Evolutionary conservation across 345 rosid genomes (phyloP), one percentile per base, ranked within the genome.

Genomic region (Moricandia moricandioides): DNA sequence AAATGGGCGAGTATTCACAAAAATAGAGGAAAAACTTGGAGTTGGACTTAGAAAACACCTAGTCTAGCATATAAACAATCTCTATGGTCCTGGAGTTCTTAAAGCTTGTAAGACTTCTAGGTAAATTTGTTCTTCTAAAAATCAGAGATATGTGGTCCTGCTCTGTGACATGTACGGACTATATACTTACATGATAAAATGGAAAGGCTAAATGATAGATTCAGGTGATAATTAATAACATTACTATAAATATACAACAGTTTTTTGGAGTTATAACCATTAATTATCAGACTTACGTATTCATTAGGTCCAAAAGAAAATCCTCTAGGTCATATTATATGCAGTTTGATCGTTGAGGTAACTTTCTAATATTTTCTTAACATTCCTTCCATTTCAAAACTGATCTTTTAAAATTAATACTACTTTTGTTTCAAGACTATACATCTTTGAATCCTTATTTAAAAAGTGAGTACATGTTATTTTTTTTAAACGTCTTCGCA

Each of bases 151-250:
- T 71, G 80, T 77, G 76, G 76, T 77, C 80, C 76, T 71, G 55
- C 67, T 57, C 67, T 70, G 66, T 40, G 13, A 70, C 71, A 63
- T 77, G 76, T 77, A 77, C 75, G 76, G 80, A 77, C 55, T 55
- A 58, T 45, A 66, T 45, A 33, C 51, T 74, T 39, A 40, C 65
- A 65, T 56, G 54, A 47, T 49, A 58, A 58, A 17, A 54, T 54
- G 10, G 24, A 59, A 37, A 30, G 45, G 67, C 55, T 49, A 49
- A 16, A 33, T 74, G 17, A 60, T 67, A 37, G 45, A 34, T 47
- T 67, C 43, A 4, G 62, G 9, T 68, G 54, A 49, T 67, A 68
- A 35, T 60, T 30, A 43, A 11, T 29, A 66, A 47, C 47, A 39
- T 47, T 4, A 33, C 37, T 33, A 7, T 33, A 33, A 5, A 33